Percentiles rank a stretch among this genome's conserved stretches.
These are phyloP conservation scores for Penicillium dipodomyicola DNA, from an alignment of 495 filamentous ascomycete genomes.

Conservation along the genomic window DNA sequence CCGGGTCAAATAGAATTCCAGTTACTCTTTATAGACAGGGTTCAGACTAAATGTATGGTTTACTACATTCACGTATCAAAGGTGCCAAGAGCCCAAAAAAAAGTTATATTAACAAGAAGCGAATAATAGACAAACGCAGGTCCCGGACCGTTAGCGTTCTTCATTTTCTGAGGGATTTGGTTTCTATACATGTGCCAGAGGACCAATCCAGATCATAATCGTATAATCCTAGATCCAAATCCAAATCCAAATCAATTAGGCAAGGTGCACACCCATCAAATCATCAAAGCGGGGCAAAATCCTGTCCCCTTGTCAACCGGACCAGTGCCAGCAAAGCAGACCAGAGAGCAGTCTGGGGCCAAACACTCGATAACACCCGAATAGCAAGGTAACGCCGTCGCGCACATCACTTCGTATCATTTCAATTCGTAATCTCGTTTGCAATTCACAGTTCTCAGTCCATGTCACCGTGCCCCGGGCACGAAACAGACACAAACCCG, in stretches of 20 bases:
- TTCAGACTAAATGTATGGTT: background rate
- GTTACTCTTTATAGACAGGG: background rate
- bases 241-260: background rate
- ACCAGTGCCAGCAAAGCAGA: constrained; percentile 1
- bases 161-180: background rate
- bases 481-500: background rate
- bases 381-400: background rate
- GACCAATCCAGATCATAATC: background rate
- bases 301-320: constrained; percentile 5
- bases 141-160: constrained; percentile 2
- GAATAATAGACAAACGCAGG: background rate
- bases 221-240: background rate
- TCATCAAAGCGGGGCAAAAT: background rate
- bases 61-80: background rate
- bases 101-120: background rate
- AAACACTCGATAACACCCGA: background rate
- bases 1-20: background rate
- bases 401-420: background rate
- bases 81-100: background rate
- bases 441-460: background rate
- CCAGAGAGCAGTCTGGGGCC: background rate
- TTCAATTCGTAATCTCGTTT: constrained; percentile 11
- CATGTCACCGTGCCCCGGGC: background rate
- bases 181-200: constrained; percentile 1
- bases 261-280: background rate